Evolutionary conservation across 176 grass and related monocot species (phyloP).

Genomic region (Triticum aestivum): IWGSC_CS_RefSeq_v2.1 NC_057803.1:748527174-748527673

Average conservation of each 20-base stretch:
- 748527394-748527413: slow-evolving; percentile 75
- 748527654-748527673: not conserved
- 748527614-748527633: not conserved
- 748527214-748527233: slow-evolving; percentile 50
- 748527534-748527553: slow-evolving; percentile 30
- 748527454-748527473: slow-evolving; percentile 46
- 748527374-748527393: slow-evolving; percentile 94
- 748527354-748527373: slow-evolving; percentile 31
- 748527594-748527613: not conserved
- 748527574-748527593: not conserved
- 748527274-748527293: slow-evolving; percentile 77
- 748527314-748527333: not conserved
- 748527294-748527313: slow-evolving; percentile 31
- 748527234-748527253: slow-evolving; percentile 62
- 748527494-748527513: slow-evolving; percentile 66
- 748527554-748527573: not conserved
- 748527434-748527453: slow-evolving; percentile 28
- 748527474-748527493: slow-evolving; percentile 57
- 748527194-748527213: not conserved
- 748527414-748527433: slow-evolving; percentile 66
- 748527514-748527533: slow-evolving; percentile 52
- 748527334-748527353: not conserved
- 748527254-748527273: slow-evolving; percentile 68
- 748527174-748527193: not conserved
- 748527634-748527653: not conserved